These are phyloP conservation scores for Nothophaeocryptopus gaeumannii DNA, from an alignment of 2,329 filamentous ascomycete genomes.

Conservation along the genomic window DNA sequence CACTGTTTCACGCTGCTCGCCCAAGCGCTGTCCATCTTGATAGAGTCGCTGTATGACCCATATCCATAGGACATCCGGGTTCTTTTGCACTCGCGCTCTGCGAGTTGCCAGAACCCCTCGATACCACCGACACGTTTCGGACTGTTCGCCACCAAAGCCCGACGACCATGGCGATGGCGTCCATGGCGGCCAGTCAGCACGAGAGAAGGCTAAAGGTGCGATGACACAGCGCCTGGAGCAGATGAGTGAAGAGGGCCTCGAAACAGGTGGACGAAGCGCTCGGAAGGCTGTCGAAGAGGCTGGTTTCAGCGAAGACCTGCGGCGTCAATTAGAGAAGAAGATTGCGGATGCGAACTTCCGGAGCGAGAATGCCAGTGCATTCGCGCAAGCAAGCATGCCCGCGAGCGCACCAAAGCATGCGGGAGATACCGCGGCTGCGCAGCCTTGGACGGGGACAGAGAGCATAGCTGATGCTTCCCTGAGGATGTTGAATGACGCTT, in stretches of 20 bases:
- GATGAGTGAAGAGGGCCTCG: slow-evolving; percentile 60
- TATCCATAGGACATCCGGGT: slow-evolving; percentile 13
- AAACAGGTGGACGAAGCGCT: slow-evolving; percentile 54
- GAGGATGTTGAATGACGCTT: slow-evolving; percentile 69
- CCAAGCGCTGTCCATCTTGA: too few relatives aligned
- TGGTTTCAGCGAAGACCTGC: slow-evolving; percentile 62
- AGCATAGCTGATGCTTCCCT: slow-evolving; percentile 69
- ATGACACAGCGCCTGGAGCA: slow-evolving; percentile 57
- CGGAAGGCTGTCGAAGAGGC: slow-evolving; percentile 58
- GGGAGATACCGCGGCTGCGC: slow-evolving; percentile 65
- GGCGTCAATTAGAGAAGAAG: slow-evolving; percentile 56
- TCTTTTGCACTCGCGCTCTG: slow-evolving; percentile 42
- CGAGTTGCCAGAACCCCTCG: slow-evolving; percentile 24
- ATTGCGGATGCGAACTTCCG: slow-evolving; percentile 56
- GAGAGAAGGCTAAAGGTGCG: slow-evolving; percentile 48
- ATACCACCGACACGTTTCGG: slow-evolving; percentile 18
- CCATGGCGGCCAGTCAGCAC: not conserved
- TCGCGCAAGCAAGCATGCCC: slow-evolving; percentile 18
- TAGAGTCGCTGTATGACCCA: too few relatives aligned
- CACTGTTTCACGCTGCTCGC: too few relatives aligned
- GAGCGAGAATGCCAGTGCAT: slow-evolving; percentile 45
- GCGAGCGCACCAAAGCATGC: slow-evolving; percentile 65
- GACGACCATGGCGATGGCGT: slow-evolving; percentile 13
- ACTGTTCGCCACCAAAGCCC: slow-evolving; percentile 18
- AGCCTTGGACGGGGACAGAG: slow-evolving; percentile 78